phyloP scores from a whole-genome alignment of 805 yeast genomes.

The Wickerhamomyces ciferrii region DNA sequence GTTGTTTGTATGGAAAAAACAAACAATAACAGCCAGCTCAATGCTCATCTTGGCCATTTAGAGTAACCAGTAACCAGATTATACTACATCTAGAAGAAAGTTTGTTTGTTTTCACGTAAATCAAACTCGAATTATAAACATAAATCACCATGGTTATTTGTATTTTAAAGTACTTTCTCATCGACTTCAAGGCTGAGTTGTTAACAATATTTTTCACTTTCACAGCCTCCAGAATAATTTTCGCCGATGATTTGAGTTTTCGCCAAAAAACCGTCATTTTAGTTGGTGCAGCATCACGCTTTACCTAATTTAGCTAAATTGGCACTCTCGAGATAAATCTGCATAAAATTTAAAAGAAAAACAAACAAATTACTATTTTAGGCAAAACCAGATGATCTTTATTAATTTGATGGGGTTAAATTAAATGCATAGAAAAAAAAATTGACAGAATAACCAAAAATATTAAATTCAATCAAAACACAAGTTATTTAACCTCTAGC shows the following conservation, averaged over 20 bases:
- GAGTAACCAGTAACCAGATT: not conserved
- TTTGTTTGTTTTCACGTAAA: not conserved
- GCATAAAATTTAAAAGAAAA: not conserved
- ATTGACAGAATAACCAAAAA: not conserved
- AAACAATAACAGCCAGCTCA: too few species aligned
- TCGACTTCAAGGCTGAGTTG: not conserved
- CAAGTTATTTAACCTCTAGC: not conserved
- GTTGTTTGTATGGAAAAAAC: too few species aligned
- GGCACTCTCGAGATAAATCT: not conserved
- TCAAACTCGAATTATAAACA: not conserved
- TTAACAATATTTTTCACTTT: too few species aligned
- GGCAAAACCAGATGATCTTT: not conserved
- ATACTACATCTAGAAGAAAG: not conserved
- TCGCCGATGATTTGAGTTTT: too few species aligned
- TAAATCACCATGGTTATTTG: too few species aligned
- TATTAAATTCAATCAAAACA: too few species aligned
- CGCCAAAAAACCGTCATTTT: too few species aligned
- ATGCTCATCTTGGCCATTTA: too few species aligned
- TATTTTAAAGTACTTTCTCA: too few species aligned
- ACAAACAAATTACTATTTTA: not conserved
- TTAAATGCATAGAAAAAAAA: not conserved
- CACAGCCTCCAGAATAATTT: too few species aligned
- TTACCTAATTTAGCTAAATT: not conserved
- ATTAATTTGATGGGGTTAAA: not conserved
- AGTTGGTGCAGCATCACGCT: not conserved